phyloP scores from a whole-genome alignment of 306 rosid species.

The Pyrus bretschneideri region DNA sequence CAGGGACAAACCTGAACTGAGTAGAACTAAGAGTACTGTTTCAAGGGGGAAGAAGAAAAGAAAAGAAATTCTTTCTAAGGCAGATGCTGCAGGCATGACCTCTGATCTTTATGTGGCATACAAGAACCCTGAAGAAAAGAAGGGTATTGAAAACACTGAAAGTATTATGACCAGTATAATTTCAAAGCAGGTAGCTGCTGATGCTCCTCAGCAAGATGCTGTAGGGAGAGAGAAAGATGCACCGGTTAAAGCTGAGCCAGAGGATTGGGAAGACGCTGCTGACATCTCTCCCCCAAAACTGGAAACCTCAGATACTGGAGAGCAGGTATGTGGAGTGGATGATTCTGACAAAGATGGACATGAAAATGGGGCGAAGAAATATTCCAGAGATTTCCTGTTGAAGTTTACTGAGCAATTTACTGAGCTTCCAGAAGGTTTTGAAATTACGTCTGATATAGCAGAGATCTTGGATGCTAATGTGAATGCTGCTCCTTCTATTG shows the following conservation, averaged over 20 bases:
- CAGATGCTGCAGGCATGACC: conserved; percentile 92
- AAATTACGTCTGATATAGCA: conserved; percentile 37
- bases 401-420: conserved; percentile 55
- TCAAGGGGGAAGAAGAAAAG: conserved; percentile 48
- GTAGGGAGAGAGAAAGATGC: conserved; percentile 24
- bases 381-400: conserved; percentile 83
- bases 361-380: conserved; percentile 47
- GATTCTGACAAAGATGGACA: conserved; percentile 31
- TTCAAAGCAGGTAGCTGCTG: conserved; percentile 34
- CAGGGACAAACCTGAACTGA: conserved; percentile 56
- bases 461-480: conserved; percentile 33
- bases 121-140: conserved; percentile 88
- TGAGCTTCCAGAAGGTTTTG: conserved; percentile 64
- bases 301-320: conserved; percentile 39
- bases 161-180: conserved; percentile 17
- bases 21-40: conserved; percentile 36
- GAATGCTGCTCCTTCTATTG: conserved; percentile 33
- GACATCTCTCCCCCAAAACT: conserved; percentile 69
- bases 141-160: conserved; percentile 42
- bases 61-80: conserved; percentile 63
- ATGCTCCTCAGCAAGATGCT: conserved; percentile 33
- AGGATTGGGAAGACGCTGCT: conserved; percentile 98
- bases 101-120: conserved; percentile 94
- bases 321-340: conserved; percentile 9
- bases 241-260: conserved; percentile 59